Base-by-base conservation (phyloP, 345 rosid species). In the Eucalyptus cloeziana region DNA sequence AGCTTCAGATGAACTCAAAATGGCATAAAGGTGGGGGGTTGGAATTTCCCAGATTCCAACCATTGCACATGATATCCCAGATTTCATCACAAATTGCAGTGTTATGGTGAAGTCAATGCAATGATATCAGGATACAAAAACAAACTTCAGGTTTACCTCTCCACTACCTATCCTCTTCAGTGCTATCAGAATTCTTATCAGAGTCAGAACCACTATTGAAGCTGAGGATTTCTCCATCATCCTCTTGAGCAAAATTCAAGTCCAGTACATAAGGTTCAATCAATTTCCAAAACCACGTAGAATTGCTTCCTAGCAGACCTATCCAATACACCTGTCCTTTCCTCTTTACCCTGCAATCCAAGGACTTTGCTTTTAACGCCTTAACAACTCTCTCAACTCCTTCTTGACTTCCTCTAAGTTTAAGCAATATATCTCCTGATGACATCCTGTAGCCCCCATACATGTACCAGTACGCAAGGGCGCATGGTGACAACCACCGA, bases 381-480 rank as follows among this genome's bases (percentile, higher is more conserved):
- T 92, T 95, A 58, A 95, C 93, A 85, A 96, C 91, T 80, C 90
- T 94, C 90, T 89, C 94, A 10, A 94, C 93, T 43, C 97, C 97
- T 51, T 94, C 95, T 3, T 50, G 79, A 79, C 92, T 92, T 94
- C 98, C 98, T 88, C 92, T 97, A 89, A 97, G 89, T 93, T 92
- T 96, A 93, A 97, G 87, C 89, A 96, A 45, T 76, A 96, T 88
- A 87, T 95, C 97, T 40, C 99, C 97, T 1, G 93, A 88, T 2
- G 94, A 90, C 44, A 95, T 93, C 92, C 90, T 95, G 83, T 92
- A 88, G 7, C 98, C 98, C 4, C 97, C 95, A 86, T 95, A 95
- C 99, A 96, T 95, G 50, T 93, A 97, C 98, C 98, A 96, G 92
- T 95, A 95, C 3, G 98, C 99, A 33, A 97, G 95, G 86, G 94